A percentile compares a stretch with the other conserved stretches of the same genome.
These are phyloP conservation scores for Brassica hybrid DNA, from an alignment of 441 rosid species.

Conservation along the genomic window DNA sequence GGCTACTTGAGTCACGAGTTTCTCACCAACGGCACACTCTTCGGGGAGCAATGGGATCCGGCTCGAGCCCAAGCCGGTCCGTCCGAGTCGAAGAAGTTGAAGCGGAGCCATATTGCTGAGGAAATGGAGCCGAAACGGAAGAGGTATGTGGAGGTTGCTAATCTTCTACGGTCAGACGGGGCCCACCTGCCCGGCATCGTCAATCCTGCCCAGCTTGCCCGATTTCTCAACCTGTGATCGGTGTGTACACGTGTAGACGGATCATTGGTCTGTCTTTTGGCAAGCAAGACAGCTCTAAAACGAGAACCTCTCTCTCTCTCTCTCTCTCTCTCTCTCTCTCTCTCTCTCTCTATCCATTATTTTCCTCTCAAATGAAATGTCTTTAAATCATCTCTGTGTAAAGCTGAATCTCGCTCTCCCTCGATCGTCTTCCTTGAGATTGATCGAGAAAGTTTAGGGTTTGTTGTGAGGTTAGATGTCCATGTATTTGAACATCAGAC, in stretches of 20 bases:
- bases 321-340: neutral
- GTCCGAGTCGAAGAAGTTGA: slow-evolving; percentile 26
- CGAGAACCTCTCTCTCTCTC: slow-evolving; percentile 33
- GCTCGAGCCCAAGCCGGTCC: slow-evolving; percentile 42
- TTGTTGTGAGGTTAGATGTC: slow-evolving; percentile 35
- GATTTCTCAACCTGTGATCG: slow-evolving; percentile 37
- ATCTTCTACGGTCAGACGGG: slow-evolving; percentile 67
- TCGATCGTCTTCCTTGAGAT: slow-evolving; percentile 34
- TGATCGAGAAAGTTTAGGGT: slow-evolving; percentile 36
- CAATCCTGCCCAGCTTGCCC: slow-evolving; percentile 64
- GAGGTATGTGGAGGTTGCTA: slow-evolving; percentile 67
- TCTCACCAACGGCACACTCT: slow-evolving; percentile 67
- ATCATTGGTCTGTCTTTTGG: slow-evolving; percentile 30
- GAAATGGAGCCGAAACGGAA: slow-evolving; percentile 41
- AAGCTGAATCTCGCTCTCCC: slow-evolving; percentile 40
- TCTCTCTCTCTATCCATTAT: slow-evolving; percentile 32
- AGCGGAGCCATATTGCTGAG: slow-evolving; percentile 42
- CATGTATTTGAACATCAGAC: slow-evolving; percentile 35
- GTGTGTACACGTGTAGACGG: slow-evolving; percentile 42
- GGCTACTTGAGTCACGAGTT: slow-evolving; percentile 80
- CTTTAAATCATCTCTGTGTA: slow-evolving; percentile 26
- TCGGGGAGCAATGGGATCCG: slow-evolving; percentile 61
- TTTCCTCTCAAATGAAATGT: slow-evolving; percentile 2
- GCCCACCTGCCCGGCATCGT: slow-evolving; percentile 68
- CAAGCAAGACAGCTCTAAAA: slow-evolving; percentile 19